Conservation (phyloP, 768 basidiomycete species). For the Amanita thiersii region DNA sequence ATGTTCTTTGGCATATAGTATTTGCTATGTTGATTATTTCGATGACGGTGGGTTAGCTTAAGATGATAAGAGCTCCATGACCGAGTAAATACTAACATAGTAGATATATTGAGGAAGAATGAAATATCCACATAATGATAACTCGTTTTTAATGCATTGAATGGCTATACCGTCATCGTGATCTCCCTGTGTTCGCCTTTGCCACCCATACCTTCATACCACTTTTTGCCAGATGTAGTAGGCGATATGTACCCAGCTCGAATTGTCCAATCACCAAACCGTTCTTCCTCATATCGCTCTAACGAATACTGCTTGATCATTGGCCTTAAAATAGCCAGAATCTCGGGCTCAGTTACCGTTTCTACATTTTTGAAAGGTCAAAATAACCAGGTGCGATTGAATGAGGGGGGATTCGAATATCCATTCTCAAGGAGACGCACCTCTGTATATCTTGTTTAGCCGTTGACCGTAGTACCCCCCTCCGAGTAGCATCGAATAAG, state of each 20-base stretch:
- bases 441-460: constrained; percentile 92
- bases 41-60: too few relatives aligned
- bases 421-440: constrained; percentile 69
- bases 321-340: constrained; percentile 77
- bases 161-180: background rate
- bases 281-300: constrained; percentile 81
- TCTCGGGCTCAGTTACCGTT: constrained; percentile 85
- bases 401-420: too few relatives aligned
- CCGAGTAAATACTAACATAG: background rate
- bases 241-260: constrained; percentile 85
- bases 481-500: constrained; percentile 91
- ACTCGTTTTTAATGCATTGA: background rate
- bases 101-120: too few relatives aligned
- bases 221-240: constrained; percentile 74
- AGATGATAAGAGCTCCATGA: too few relatives aligned
- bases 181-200: constrained; percentile 39
- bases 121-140: too few relatives aligned
- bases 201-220: constrained; percentile 83
- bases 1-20: too few relatives aligned
- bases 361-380: constrained; percentile 49
- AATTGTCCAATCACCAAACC: constrained; percentile 93
- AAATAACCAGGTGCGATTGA: background rate
- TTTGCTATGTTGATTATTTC: too few relatives aligned
- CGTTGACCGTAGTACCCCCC: constrained; percentile 94
- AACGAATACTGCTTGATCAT: constrained; percentile 95